Percentiles rank a stretch among this genome's conserved stretches.
Evolutionary conservation across 352 stramenopile genomes (phyloP).

Genomic region (Globisporangium sylvaticum): DNA sequence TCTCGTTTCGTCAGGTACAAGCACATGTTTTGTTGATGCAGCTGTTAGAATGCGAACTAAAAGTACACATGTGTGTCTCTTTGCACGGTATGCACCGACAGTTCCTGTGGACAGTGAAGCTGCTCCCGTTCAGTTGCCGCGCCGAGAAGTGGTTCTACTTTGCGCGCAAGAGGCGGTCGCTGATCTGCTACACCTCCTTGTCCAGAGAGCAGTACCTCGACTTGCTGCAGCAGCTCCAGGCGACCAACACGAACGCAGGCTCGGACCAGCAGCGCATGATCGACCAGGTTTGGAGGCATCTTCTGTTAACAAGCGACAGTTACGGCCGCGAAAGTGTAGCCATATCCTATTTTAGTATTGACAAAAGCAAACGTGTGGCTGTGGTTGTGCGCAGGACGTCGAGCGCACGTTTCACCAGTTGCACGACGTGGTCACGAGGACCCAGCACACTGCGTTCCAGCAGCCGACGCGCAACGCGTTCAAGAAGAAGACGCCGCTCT

Average conservation of each 20-base stretch:
- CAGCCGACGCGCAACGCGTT: conserved; percentile 9
- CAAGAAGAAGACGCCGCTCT: conserved; percentile 26
- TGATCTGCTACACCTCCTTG: conserved; percentile 26
- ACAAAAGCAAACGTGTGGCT: background rate
- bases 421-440: conserved; percentile 11
- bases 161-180: conserved; percentile 30
- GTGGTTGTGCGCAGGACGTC: conserved; percentile 27
- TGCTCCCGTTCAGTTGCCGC: conserved; percentile 40
- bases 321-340: background rate
- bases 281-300: conserved; percentile 19
- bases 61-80: background rate
- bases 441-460: conserved; percentile 4
- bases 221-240: conserved; percentile 21
- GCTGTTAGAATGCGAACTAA: background rate
- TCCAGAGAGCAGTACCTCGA: conserved; percentile 32
- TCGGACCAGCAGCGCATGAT: conserved; percentile 38
- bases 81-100: conserved; percentile 1
- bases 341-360: background rate
- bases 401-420: conserved; percentile 45
- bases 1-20: conserved; percentile 32
- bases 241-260: conserved; percentile 13
- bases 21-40: background rate
- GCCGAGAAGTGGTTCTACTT: conserved; percentile 52
- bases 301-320: background rate
- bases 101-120: conserved; percentile 43